These are phyloP conservation scores for Russula sp. DNA, from an alignment of 768 basidiomycete genomes.

Conservation along the genomic window DNA sequence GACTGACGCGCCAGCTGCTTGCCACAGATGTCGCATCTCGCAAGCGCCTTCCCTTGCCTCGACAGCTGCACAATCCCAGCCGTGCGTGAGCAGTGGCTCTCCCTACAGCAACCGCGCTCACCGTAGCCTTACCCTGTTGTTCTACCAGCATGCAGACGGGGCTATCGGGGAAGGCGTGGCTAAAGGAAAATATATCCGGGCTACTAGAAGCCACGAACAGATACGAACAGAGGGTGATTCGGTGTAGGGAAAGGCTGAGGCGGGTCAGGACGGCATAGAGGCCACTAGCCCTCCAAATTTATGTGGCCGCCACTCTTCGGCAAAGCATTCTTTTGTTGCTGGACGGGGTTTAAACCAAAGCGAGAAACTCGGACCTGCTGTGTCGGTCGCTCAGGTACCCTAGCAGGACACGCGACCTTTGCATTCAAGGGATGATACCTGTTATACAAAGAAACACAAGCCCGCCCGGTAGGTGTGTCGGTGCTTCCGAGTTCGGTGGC, in stretches of 20 bases:
- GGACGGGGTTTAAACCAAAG: slow-evolving; percentile 10
- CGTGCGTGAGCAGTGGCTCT: background rate
- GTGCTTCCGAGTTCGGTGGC: slow-evolving; percentile 2
- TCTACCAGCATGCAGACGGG: background rate
- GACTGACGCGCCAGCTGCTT: slow-evolving; percentile 22
- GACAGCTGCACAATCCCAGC: background rate
- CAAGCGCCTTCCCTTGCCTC: background rate
- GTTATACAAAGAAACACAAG: slow-evolving; percentile 6
- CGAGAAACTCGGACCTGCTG: slow-evolving; percentile 7
- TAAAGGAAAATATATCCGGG: background rate
- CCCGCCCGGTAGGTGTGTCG: slow-evolving; percentile 1
- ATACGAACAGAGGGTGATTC: background rate
- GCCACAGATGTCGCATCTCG: slow-evolving; percentile 22
- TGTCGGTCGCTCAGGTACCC: background rate
- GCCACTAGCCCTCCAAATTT: background rate
- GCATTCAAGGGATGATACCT: slow-evolving; percentile 6
- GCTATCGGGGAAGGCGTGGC: background rate
- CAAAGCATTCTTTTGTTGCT: slow-evolving; percentile 4
- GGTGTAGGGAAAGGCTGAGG: background rate
- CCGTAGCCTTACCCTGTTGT: background rate
- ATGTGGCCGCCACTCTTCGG: slow-evolving; percentile 11
- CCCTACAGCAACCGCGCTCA: background rate
- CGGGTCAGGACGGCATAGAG: background rate
- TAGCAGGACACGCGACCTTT: slow-evolving; percentile 8
- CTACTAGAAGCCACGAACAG: background rate